Evolutionary conservation across 2,329 filamentous ascomycete species (phyloP), one percentile per base, ranked within the genome.

Genomic region (Cercospora zeina): DNA sequence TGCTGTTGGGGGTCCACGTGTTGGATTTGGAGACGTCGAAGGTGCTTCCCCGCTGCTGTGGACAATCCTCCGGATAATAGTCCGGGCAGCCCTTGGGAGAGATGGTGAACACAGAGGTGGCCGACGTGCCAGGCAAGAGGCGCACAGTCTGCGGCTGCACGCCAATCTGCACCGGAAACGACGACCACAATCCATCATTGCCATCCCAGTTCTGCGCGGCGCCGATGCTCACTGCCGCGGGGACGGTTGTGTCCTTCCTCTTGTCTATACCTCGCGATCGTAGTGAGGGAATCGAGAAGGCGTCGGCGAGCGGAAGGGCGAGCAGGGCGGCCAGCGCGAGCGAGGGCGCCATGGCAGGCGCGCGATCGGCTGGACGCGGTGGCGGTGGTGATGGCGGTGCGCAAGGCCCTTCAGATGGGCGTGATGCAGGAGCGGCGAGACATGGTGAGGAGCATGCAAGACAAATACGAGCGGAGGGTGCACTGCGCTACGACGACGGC

Each of bases 1-100:
- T 80, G 42, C 86, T 87, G 54, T 88, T 79, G 1, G 82, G 67
- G 16, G 78, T 76, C 86, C 87, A 91, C 39, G 82, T 82, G 11
- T 77, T 77, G 2, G 87, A 90, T 45, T 78, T 71, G 13, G 75
- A 77, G 7, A 78, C 75, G 61, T 83, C 78, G 72, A 85, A 90
- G 8, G 73, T 53, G 42, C 55, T 60, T 3, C 75, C 75, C 4
- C 75, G 69, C 49, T 64, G 60, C 39, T 71, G 64, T 19, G 61
- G 58, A 63, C 75, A 77, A 49, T 71, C 62, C 24, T 58, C 55
- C n/a, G 69, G 67, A 42, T 71, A 70, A 47, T 55, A 66, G 9
- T 51, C 53, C 5, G 71, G 70, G 47, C 75, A 76, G 11, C 72
- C 74, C 13, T 62, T 62, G 7, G 68, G 64, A 16, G 59, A 65